Conservation (phyloP, 345 rosid genomes). For the Ailanthus altissimus region DNA sequence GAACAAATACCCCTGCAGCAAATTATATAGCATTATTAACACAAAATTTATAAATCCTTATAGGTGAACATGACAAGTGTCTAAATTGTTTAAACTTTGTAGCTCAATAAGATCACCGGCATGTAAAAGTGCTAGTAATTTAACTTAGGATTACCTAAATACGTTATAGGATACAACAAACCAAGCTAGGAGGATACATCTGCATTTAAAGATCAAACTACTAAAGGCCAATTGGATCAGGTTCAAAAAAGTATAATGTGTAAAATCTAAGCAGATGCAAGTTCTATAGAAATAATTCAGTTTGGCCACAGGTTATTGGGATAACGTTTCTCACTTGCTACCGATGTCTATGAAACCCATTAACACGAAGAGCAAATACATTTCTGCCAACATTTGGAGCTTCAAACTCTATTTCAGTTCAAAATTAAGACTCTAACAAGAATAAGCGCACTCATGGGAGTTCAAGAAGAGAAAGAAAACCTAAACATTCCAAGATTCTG, state of each 20-base stretch:
- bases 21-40: conserved; percentile 11
- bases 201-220: not conserved
- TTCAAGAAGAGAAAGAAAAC: not conserved
- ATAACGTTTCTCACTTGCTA: not conserved
- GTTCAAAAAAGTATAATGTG: not conserved
- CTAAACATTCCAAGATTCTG: not conserved
- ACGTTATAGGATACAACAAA: conserved; percentile 6
- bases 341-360: not conserved
- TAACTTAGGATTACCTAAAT: not conserved
- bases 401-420: not conserved
- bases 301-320: not conserved
- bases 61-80: not conserved
- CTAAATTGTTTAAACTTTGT: conserved; percentile 3
- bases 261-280: not conserved
- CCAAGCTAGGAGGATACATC: not conserved
- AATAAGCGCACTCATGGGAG: not conserved
- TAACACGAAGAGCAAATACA: not conserved
- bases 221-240: not conserved
- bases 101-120: not conserved
- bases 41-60: not conserved
- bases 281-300: not conserved
- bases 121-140: not conserved
- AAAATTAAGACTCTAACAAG: conserved; percentile 1
- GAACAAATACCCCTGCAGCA: conserved; percentile 73
- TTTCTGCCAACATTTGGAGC: not conserved